Conservation (phyloP, 176 grass and related monocot genomes). For the Triticum timopheevii region DNA sequence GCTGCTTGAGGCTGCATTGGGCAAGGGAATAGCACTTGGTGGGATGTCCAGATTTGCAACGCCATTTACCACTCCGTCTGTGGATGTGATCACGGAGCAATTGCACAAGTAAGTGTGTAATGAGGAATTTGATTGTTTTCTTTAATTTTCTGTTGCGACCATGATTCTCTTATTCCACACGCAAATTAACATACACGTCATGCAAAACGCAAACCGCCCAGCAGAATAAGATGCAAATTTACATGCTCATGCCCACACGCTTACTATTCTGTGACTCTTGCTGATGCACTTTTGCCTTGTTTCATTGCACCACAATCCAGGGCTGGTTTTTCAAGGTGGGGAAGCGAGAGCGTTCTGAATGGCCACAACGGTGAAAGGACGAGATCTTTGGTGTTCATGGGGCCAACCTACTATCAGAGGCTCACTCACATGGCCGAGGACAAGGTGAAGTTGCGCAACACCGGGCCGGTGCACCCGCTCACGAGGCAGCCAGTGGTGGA, state of each 20-base stretch:
- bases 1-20: slow-evolving; percentile 92
- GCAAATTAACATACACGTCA: background rate
- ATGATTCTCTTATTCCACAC: background rate
- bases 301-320: slow-evolving; percentile 33
- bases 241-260: background rate
- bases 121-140: background rate
- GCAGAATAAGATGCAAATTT: background rate
- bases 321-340: slow-evolving; percentile 81
- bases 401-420: slow-evolving; percentile 85
- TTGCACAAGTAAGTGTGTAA: slow-evolving; percentile 74
- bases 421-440: slow-evolving; percentile 92
- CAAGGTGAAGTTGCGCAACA: slow-evolving; percentile 96
- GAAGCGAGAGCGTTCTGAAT: slow-evolving; percentile 75
- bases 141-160: background rate
- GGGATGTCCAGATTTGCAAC: slow-evolving; percentile 75
- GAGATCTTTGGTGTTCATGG: slow-evolving; percentile 78
- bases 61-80: slow-evolving; percentile 79
- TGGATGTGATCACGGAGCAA: slow-evolving; percentile 78
- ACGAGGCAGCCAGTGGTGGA: slow-evolving; percentile 84
- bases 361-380: slow-evolving; percentile 83
- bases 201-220: background rate
- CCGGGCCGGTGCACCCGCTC: slow-evolving; percentile 83
- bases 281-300: background rate
- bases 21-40: slow-evolving; percentile 74
- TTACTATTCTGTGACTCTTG: background rate